Evolutionary conservation across 2,329 filamentous ascomycete species (phyloP).

Genomic region (Exophiala dermatitidis): DNA sequence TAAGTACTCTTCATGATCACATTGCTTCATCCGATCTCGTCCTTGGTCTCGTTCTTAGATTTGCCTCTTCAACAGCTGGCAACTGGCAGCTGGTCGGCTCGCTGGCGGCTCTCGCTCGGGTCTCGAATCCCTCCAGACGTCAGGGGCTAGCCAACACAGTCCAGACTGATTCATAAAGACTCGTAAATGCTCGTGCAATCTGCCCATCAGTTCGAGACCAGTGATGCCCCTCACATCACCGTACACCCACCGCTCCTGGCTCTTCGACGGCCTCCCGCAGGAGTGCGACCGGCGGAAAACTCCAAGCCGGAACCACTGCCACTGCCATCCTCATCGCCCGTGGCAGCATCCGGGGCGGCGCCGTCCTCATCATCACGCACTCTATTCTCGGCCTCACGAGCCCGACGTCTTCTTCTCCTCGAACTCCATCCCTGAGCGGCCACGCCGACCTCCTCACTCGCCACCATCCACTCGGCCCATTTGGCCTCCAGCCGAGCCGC

Average conservation of each 20-base stretch:
- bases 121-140: too few species aligned
- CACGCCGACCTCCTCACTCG: slow-evolving; percentile 72
- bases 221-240: slow-evolving; percentile 51
- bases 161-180: too few species aligned
- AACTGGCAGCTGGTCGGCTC: too few species aligned
- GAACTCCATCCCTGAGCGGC: slow-evolving; percentile 50
- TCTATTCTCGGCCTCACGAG: slow-evolving; percentile 70
- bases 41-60: too few species aligned
- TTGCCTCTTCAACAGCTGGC: too few species aligned
- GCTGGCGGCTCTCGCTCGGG: too few species aligned
- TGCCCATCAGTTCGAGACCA: neutral
- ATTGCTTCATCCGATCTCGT: too few species aligned
- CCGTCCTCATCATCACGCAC: slow-evolving; percentile 72
- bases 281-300: slow-evolving; percentile 16
- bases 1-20: too few species aligned
- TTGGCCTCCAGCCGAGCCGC: slow-evolving; percentile 77
- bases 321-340: slow-evolving; percentile 31
- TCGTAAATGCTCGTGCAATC: too few species aligned
- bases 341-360: slow-evolving; percentile 17
- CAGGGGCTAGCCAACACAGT: too few species aligned
- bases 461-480: slow-evolving; percentile 93
- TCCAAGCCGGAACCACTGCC: slow-evolving; percentile 31
- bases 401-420: slow-evolving; percentile 65
- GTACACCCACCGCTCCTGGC: slow-evolving; percentile 58
- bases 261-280: slow-evolving; percentile 45